Conservation (phyloP, 495 filamentous ascomycete genomes). For the Neurospora terricola region DNA sequence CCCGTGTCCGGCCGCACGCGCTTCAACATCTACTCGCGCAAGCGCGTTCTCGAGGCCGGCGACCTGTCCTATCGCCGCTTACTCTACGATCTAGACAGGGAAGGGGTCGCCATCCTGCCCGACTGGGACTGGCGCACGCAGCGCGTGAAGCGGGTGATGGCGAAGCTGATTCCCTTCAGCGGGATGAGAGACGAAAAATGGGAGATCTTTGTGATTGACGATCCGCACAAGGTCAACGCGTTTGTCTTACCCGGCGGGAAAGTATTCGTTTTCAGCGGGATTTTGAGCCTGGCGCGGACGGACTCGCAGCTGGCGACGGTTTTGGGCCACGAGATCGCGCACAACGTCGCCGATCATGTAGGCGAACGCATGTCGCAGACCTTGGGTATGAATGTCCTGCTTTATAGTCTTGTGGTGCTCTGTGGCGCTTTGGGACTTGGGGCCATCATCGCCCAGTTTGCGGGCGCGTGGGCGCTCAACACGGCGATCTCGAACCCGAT, state of each 20-base stretch:
- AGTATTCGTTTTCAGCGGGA: slow-evolving; percentile 84
- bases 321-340: slow-evolving; percentile 90
- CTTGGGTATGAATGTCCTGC: slow-evolving; percentile 44
- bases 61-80: slow-evolving; percentile 41
- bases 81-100: slow-evolving; percentile 31
- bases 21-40: slow-evolving; percentile 64
- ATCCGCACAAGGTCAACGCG: slow-evolving; percentile 54
- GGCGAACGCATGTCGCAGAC: slow-evolving; percentile 63
- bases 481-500: slow-evolving; percentile 60
- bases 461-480: slow-evolving; percentile 43
- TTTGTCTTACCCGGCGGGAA: slow-evolving; percentile 91
- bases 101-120: slow-evolving; percentile 27
- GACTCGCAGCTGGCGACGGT: slow-evolving; percentile 77
- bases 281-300: slow-evolving; percentile 58
- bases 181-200: slow-evolving; percentile 54
- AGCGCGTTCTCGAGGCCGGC: slow-evolving; percentile 45
- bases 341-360: slow-evolving; percentile 72
- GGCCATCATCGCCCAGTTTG: slow-evolving; percentile 24
- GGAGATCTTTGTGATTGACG: slow-evolving; percentile 81
- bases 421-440: slow-evolving; percentile 41
- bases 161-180: slow-evolving; percentile 57
- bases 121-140: slow-evolving; percentile 28
- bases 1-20: slow-evolving; percentile 69
- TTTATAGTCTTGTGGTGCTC: slow-evolving; percentile 39
- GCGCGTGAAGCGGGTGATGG: slow-evolving; percentile 59